These are phyloP conservation scores for Metschnikowia noctiluminum DNA, from an alignment of 805 yeast species.

Conservation along the genomic window DNA sequence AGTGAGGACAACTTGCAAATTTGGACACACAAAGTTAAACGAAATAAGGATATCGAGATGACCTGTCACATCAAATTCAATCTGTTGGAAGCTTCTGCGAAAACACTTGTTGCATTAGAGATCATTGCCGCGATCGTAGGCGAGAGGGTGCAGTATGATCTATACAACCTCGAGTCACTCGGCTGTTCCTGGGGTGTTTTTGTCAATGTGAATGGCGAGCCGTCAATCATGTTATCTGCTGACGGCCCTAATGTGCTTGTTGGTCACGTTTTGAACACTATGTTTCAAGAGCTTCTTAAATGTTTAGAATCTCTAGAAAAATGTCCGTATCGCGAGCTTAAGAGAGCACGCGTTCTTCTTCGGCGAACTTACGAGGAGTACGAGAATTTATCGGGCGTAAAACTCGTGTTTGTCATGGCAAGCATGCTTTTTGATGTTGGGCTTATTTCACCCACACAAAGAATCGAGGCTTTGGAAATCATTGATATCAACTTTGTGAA, in stretches of 20 bases:
- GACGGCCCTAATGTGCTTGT: constrained; percentile 51
- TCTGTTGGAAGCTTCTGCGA: constrained; percentile 30
- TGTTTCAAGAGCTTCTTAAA: constrained; percentile 30
- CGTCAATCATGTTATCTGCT: constrained; percentile 49
- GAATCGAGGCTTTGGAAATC: constrained; percentile 55
- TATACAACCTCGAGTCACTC: constrained; percentile 55
- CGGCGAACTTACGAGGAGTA: constrained; percentile 47
- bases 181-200: constrained; percentile 56
- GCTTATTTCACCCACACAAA: constrained; percentile 51
- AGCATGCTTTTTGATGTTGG: constrained; percentile 53
- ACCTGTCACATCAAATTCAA: constrained; percentile 43
- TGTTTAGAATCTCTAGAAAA: constrained; percentile 11
- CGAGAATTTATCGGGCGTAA: constrained; percentile 42
- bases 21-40: constrained; percentile 5
- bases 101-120: constrained; percentile 48
- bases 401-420: constrained; percentile 48
- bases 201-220: constrained; percentile 54
- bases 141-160: constrained; percentile 30
- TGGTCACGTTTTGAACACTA: constrained; percentile 26
- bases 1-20: constrained; percentile 6
- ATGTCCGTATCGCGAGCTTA: constrained; percentile 33
- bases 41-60: background rate
- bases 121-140: constrained; percentile 49
- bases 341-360: constrained; percentile 44
- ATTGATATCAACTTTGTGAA: constrained; percentile 36